Base-by-base conservation (phyloP, 2,329 filamentous ascomycete genomes). In the Setomelanomma holmii region DNA sequence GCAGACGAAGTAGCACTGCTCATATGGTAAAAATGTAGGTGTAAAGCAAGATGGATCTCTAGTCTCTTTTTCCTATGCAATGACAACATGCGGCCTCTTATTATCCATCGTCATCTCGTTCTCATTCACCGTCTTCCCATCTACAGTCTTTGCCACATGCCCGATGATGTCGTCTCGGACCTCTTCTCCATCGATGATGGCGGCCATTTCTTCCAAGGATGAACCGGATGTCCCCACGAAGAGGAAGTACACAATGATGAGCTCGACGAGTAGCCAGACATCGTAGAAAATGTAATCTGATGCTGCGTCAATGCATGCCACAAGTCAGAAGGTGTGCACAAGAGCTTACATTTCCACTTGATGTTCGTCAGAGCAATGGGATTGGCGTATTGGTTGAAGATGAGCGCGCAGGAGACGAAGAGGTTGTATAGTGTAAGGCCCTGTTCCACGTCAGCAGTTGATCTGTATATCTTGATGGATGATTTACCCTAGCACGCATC, bases 271-370 rank as follows among this genome's bases (percentile, higher is more conserved):
- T 0, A 72, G 52, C 30, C 60, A 53, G 19, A 52, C 49, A 23
- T 46, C 45, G 17, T 53, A 67, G 59, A 51, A 11, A 53, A 57
- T 34, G 58, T 49, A 40, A 54, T 53, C 48, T 72, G 58, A 1
- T 24, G 16, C 24, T 7, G 12, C 11, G 82, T 76, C 17, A 46
- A 36, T 2, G 79, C 21, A 10, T 35, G 20, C 5, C 14, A 24
- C 4, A 16, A 43, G n/a, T 17, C 10, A 27, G 22, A 34, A 33
- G 4, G 19, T 21, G 19, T 34, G 30, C 4, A 5, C 3, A 11
- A 17, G 23, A 22, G 21, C 36, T 11, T 40, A 48, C 40, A 49
- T 43, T 56, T 50, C 49, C 45, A 53, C 20, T 50, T 47, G 27
- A 50, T 46, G n/a, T 22, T 22, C 12, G 41, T 41, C 4, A 56